A percentile compares a stretch with the other conserved stretches of the same genome.
phyloP scores from a whole-genome alignment of 2,329 filamentous ascomycete species.

The Sclerotinia subarctica region DNA sequence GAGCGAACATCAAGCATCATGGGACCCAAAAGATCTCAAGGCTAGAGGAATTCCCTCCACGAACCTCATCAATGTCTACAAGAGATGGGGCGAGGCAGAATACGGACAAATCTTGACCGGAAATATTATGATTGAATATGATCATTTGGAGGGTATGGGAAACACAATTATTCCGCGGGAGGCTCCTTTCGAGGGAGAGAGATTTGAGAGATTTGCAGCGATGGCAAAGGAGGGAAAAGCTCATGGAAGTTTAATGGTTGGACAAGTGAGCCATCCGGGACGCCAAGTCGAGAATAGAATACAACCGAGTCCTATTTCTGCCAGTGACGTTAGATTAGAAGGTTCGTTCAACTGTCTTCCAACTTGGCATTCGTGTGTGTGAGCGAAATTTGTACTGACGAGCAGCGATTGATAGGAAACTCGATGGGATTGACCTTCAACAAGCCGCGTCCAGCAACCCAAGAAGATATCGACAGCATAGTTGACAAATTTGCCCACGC shows the following conservation, averaged over 20 bases:
- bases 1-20: slow-evolving; percentile 62
- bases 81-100: slow-evolving; percentile 57
- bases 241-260: slow-evolving; percentile 56
- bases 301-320: slow-evolving; percentile 42
- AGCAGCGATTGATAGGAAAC: slow-evolving; percentile 24
- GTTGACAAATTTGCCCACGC: slow-evolving; percentile 60
- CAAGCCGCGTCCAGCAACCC: slow-evolving; percentile 51
- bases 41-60: slow-evolving; percentile 53
- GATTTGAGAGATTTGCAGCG: slow-evolving; percentile 58
- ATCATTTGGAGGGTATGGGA: slow-evolving; percentile 54
- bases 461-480: slow-evolving; percentile 54
- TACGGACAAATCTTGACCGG: slow-evolving; percentile 58
- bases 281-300: slow-evolving; percentile 39
- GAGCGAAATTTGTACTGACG: neutral
- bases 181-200: slow-evolving; percentile 50
- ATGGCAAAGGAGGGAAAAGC: slow-evolving; percentile 54
- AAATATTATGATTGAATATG: slow-evolving; percentile 62
- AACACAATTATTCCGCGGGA: slow-evolving; percentile 57
- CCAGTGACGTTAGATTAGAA: slow-evolving; percentile 42
- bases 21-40: slow-evolving; percentile 50
- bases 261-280: slow-evolving; percentile 61
- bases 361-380: neutral
- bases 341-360: slow-evolving; percentile 25
- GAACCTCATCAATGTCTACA: slow-evolving; percentile 55
- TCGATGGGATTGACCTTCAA: slow-evolving; percentile 50